Evolutionary conservation across 1,284 basidiomycete species (phyloP).

Genomic region (Cerioporus squamosus): DNA sequence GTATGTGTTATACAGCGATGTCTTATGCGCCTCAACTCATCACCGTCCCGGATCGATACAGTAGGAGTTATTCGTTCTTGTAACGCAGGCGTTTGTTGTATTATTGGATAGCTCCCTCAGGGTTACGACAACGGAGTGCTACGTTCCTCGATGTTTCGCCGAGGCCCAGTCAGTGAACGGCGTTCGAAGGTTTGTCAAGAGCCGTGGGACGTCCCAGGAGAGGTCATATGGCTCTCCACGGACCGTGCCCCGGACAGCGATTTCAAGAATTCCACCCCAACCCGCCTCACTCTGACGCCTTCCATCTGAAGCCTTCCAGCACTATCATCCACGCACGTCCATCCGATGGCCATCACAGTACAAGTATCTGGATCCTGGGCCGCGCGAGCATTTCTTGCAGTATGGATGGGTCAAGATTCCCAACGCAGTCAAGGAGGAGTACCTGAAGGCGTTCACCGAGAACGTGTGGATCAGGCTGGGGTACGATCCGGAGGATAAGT

Average conservation of each 20-base stretch:
- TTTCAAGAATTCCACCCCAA: no score
- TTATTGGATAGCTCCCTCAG: no score
- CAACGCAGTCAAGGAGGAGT: slow-evolving; percentile 36
- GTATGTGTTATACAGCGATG: no score
- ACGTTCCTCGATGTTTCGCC: slow-evolving; percentile 11
- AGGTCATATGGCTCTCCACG: background rate
- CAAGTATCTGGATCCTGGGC: slow-evolving; percentile 32
- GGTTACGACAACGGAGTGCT: background rate
- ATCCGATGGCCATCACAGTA: slow-evolving; percentile 26
- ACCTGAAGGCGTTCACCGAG: slow-evolving; percentile 34
- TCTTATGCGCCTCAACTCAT: no score
- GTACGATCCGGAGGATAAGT: slow-evolving; percentile 37
- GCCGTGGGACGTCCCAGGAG: background rate
- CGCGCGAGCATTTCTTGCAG: slow-evolving; percentile 41
- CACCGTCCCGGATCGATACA: no score
- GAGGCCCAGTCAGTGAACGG: background rate
- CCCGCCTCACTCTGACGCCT: no score
- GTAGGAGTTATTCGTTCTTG: background rate
- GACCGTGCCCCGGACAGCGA: background rate
- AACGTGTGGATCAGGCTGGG: slow-evolving; percentile 43
- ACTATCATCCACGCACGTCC: background rate
- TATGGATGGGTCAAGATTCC: slow-evolving; percentile 40
- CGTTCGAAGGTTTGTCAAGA: no score
- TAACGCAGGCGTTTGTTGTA: no score
- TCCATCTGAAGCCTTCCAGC: background rate